A percentile compares a stretch with the other conserved stretches of the same genome.
These are phyloP conservation scores for Alternaria triticimaculans DNA, from an alignment of 2,329 filamentous ascomycete genomes.

Conservation along the genomic window DNA sequence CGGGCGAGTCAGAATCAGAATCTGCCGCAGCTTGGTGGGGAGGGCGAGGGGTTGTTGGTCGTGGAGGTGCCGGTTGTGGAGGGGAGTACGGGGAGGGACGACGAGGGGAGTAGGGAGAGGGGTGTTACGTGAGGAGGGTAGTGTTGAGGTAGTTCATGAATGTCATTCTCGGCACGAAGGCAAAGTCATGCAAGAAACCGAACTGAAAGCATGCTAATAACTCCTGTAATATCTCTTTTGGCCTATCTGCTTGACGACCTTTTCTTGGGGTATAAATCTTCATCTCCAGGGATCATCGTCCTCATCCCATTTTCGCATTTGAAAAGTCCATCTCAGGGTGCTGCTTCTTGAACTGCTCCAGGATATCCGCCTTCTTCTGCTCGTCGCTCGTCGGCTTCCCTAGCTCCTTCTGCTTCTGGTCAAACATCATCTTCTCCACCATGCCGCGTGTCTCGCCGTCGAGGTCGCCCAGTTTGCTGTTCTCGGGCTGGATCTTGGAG, in stretches of 20 bases:
- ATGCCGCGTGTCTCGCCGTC: conserved; percentile 94
- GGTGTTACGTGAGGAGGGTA: neutral
- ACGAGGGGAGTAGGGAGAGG: neutral
- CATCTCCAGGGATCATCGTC: neutral
- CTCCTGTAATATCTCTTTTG: neutral
- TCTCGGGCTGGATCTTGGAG: conserved; percentile 92
- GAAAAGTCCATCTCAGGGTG: conserved; percentile 76
- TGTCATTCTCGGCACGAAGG: neutral
- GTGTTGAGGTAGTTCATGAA: neutral
- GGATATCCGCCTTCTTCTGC: conserved; percentile 90
- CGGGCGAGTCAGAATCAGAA: conserved; percentile 6
- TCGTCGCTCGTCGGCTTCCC: conserved; percentile 91
- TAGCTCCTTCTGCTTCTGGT: conserved; percentile 95
- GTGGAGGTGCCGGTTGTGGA: conserved; percentile 35
- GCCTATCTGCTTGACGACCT: neutral
- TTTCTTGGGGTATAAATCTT: neutral
- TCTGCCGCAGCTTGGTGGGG: neutral
- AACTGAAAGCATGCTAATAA: neutral
- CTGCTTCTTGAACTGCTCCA: conserved; percentile 87
- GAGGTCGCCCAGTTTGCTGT: conserved; percentile 86
- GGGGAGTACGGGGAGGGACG: conserved; percentile 3
- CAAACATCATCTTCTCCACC: conserved; percentile 99
- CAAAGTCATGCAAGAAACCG: neutral
- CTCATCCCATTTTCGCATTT: conserved; percentile 65
- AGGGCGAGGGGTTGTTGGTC: conserved; percentile 35